A percentile compares a stretch with the other conserved stretches of the same genome.
These are phyloP conservation scores for Mortierella sp. DNA, from an alignment of 371 early-diverging fungal genomes.

Conservation along the genomic window DNA sequence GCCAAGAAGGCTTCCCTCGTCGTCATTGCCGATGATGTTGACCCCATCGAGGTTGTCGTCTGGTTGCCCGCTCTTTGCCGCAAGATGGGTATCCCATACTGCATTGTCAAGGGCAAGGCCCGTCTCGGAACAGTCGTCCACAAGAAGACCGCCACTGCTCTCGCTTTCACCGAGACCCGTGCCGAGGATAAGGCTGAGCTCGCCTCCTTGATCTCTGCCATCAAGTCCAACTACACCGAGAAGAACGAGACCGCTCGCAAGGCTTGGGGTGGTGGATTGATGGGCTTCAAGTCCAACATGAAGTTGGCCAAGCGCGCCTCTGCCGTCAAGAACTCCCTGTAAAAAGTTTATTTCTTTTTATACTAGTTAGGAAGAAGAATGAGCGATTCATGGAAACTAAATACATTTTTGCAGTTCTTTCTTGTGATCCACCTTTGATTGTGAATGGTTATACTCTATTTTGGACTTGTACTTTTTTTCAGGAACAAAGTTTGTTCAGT, in stretches of 20 bases:
- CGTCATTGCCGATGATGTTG: constrained; percentile 99
- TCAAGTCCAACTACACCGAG: constrained; percentile 95
- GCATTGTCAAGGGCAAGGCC: constrained; percentile 98
- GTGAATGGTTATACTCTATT: not conserved
- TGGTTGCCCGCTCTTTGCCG: constrained; percentile 99
- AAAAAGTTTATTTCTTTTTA: constrained; percentile 21
- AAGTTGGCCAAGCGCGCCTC: constrained; percentile 85
- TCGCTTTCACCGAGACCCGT: constrained; percentile 96
- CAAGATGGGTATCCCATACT: constrained; percentile 99
- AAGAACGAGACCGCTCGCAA: constrained; percentile 94
- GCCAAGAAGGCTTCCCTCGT: constrained; percentile 99
- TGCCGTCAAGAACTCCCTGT: constrained; percentile 73
- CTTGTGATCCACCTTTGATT: not conserved
- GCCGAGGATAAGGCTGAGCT: constrained; percentile 97
- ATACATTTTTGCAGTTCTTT: constrained; percentile 35
- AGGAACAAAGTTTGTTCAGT: too few relatives aligned
- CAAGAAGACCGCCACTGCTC: constrained; percentile 99
- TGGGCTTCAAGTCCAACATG: constrained; percentile 94
- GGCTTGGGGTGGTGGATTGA: constrained; percentile 98
- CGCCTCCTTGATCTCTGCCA: constrained; percentile 88
- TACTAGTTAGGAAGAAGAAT: constrained; percentile 19
- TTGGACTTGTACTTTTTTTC: too few relatives aligned
- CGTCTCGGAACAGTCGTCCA: constrained; percentile 99
- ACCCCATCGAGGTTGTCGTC: constrained; percentile 99
- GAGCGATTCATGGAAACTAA: constrained; percentile 36